Conservation (phyloP, 2,329 filamentous ascomycete species). For the Aspergillus sp. region DNA sequence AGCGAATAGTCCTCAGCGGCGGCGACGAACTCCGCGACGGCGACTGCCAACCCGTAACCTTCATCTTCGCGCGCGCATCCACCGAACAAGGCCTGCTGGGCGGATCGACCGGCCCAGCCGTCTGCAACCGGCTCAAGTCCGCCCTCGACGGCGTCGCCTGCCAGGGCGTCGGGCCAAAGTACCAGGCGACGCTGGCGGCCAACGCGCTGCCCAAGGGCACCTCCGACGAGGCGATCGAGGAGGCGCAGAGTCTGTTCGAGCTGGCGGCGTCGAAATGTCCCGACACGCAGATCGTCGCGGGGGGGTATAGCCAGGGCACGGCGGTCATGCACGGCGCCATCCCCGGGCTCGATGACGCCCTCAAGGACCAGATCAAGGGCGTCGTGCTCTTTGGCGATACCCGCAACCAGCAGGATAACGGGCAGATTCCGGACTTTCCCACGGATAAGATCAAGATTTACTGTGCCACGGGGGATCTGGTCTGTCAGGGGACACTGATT, state of each 20-base stretch:
- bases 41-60: conserved; percentile 43
- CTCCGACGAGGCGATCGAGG: conserved; percentile 34
- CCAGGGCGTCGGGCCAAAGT: conserved; percentile 47
- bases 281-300: conserved; percentile 44
- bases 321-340: conserved; percentile 45
- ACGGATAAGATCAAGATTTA: conserved; percentile 46
- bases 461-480: conserved; percentile 49
- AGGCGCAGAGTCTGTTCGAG: conserved; percentile 43
- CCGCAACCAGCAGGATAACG: conserved; percentile 38
- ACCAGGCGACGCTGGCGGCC: conserved; percentile 35
- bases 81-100: conserved; percentile 51
- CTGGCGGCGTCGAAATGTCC: conserved; percentile 47
- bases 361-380: conserved; percentile 35
- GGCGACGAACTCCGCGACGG: conserved; percentile 41
- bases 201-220: conserved; percentile 43
- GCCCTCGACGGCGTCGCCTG: conserved; percentile 29
- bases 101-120: conserved; percentile 30
- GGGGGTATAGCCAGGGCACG: conserved; percentile 44
- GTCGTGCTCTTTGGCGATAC: conserved; percentile 47
- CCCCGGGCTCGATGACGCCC: conserved; percentile 29
- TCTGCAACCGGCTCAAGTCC: conserved; percentile 25
- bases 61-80: conserved; percentile 52
- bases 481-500: conserved; percentile 48
- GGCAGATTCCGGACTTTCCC: conserved; percentile 42
- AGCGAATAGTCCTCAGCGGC: conserved; percentile 11